Conservation (phyloP, 116 monocot species). For the Zostera marina region DNA sequence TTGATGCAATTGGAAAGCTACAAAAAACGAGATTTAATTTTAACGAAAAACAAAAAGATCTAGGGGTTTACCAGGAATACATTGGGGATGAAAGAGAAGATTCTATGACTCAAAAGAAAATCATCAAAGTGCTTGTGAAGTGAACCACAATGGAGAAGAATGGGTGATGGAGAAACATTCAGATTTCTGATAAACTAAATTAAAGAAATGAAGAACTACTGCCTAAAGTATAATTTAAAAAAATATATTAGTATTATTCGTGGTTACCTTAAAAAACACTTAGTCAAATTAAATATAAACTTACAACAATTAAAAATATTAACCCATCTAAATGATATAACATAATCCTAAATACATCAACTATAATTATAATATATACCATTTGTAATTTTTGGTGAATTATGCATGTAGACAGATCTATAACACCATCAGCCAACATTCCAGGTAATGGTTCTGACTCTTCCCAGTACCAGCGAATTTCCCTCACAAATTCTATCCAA, state of each 20-base stretch:
- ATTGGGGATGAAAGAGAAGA: not conserved
- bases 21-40: conserved; percentile 2
- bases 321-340: no score
- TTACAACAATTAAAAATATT: no score
- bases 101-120: not conserved
- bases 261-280: no score
- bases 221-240: no score
- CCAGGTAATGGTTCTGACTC: conserved; percentile 77
- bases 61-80: not conserved
- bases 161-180: no score
- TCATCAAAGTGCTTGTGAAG: no score
- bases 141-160: no score
- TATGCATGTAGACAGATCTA: conserved; percentile 74
- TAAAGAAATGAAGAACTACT: no score
- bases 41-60: not conserved
- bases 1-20: conserved; percentile 84
- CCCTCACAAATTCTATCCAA: conserved; percentile 99
- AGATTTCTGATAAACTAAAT: no score
- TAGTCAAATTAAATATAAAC: no score
- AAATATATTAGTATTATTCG: no score
- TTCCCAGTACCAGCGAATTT: conserved; percentile 99
- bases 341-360: no score
- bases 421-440: conserved; percentile 32
- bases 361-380: conserved; percentile 34
- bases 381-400: conserved; percentile 95